These are phyloP conservation scores for Stachybotrys chartarum DNA, from an alignment of 2,329 filamentous ascomycete species.

Conservation along the genomic window DNA sequence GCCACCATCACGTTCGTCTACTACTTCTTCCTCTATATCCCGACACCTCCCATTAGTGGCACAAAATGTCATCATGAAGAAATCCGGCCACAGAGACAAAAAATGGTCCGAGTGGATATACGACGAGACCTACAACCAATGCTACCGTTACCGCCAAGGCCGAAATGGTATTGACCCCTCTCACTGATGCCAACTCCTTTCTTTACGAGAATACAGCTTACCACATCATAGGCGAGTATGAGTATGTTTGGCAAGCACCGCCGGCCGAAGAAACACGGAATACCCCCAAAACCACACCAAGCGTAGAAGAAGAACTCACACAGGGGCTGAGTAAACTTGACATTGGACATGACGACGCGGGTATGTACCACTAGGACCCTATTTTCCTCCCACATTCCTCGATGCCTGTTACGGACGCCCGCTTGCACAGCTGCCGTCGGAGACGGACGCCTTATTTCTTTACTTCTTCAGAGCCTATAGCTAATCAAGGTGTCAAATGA, in stretches of 20 bases:
- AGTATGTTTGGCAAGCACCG: background rate
- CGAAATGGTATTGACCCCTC: slow-evolving; percentile 14
- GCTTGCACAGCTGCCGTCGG: too few relatives aligned
- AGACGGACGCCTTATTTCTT: too few relatives aligned
- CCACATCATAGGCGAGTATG: background rate
- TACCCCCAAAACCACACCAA: too few relatives aligned
- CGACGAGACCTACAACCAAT: slow-evolving; percentile 13
- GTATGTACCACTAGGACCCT: background rate
- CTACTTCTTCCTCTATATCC: background rate
- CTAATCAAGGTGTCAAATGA: too few relatives aligned
- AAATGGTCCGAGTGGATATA: slow-evolving; percentile 20
- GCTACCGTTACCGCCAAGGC: slow-evolving; percentile 20
- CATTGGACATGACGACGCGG: background rate
- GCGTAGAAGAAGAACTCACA: background rate
- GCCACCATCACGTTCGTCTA: too few relatives aligned
- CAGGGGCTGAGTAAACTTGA: background rate
- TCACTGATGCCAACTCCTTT: too few relatives aligned
- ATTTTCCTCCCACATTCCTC: too few relatives aligned
- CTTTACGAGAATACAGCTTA: too few relatives aligned
- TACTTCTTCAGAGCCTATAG: too few relatives aligned
- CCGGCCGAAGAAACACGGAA: too few relatives aligned
- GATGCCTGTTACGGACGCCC: too few relatives aligned
- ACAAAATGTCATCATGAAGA: slow-evolving; percentile 20
- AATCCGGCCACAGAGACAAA: slow-evolving; percentile 9
- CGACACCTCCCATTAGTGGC: background rate